Percentiles rank a stretch among this genome's conserved stretches.
Conservation (phyloP, 768 basidiomycete species). For the Podaxis sp. region DNA sequence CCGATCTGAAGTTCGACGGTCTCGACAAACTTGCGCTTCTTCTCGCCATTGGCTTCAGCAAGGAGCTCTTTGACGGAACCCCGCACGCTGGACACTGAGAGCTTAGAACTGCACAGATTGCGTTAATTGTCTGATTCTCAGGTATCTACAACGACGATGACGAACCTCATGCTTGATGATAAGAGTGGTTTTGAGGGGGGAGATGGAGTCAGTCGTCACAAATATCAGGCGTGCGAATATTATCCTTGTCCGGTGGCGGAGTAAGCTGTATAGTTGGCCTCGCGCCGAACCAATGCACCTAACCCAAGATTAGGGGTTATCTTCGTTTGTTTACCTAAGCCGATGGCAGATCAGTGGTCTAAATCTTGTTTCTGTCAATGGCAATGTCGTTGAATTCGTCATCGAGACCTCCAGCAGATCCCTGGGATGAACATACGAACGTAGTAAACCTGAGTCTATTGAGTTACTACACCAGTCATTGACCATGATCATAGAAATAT, state of each 20-base stretch:
- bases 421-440: slow-evolving; percentile 3
- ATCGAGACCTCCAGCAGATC: not conserved
- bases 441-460: slow-evolving; percentile 4
- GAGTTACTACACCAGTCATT: not conserved
- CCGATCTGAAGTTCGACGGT: slow-evolving; percentile 96
- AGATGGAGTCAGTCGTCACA: not conserved
- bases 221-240: slow-evolving; percentile 1
- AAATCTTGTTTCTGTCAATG: not conserved
- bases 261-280: slow-evolving; percentile 9
- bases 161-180: slow-evolving; percentile 24
- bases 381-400: slow-evolving; percentile 6
- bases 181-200: slow-evolving; percentile 21
- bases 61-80: slow-evolving; percentile 91
- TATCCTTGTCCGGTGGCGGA: slow-evolving; percentile 8
- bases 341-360: not conserved
- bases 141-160: not conserved
- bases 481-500: not conserved
- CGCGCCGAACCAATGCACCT: not conserved
- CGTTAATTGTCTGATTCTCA: not conserved
- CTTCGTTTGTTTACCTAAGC: slow-evolving; percentile 1
- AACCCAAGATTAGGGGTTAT: not conserved
- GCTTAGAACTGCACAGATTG: slow-evolving; percentile 53
- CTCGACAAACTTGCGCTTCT: slow-evolving; percentile 92
- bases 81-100: slow-evolving; percentile 99
- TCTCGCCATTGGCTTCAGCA: slow-evolving; percentile 77